Percentiles rank a stretch among this genome's conserved stretches.
phyloP scores from a whole-genome alignment of 1,139 yeast species.

The Meyerozyma elateridarum region DNA sequence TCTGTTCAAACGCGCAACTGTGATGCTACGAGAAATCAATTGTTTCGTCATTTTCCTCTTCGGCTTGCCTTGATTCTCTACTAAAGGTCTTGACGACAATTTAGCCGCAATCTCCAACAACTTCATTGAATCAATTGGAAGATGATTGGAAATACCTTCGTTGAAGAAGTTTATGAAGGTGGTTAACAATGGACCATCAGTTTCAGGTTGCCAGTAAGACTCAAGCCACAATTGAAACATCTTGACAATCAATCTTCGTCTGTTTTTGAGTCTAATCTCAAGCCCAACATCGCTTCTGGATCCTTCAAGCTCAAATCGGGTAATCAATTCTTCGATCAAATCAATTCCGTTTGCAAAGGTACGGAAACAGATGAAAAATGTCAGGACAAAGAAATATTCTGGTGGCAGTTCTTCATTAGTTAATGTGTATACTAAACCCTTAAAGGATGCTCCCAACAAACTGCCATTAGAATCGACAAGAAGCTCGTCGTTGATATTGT shows the following conservation, averaged over 20 bases:
- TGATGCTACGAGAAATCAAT: slow-evolving; percentile 44
- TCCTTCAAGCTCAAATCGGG: slow-evolving; percentile 53
- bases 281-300: slow-evolving; percentile 36
- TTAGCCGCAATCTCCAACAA: slow-evolving; percentile 60
- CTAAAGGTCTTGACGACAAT: slow-evolving; percentile 36
- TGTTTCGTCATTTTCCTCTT: slow-evolving; percentile 15
- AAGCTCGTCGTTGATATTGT: slow-evolving; percentile 37
- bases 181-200: slow-evolving; percentile 59
- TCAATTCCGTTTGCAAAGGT: slow-evolving; percentile 68
- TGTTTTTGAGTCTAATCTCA: slow-evolving; percentile 51
- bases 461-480: slow-evolving; percentile 46
- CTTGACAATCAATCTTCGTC: slow-evolving; percentile 64
- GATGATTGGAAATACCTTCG: slow-evolving; percentile 53
- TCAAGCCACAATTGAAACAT: slow-evolving; percentile 82
- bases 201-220: slow-evolving; percentile 71
- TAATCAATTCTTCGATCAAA: slow-evolving; percentile 63
- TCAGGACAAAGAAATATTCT: slow-evolving; percentile 64
- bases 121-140: slow-evolving; percentile 62
- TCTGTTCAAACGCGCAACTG: slow-evolving; percentile 20
- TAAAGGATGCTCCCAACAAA: slow-evolving; percentile 73
- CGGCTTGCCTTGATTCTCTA: slow-evolving; percentile 19
- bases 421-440: slow-evolving; percentile 64
- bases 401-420: slow-evolving; percentile 72
- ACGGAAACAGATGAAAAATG: slow-evolving; percentile 79
- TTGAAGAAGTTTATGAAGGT: slow-evolving; percentile 73